phyloP scores from a whole-genome alignment of 495 filamentous ascomycete species.

The Xylaria scruposa region DNA sequence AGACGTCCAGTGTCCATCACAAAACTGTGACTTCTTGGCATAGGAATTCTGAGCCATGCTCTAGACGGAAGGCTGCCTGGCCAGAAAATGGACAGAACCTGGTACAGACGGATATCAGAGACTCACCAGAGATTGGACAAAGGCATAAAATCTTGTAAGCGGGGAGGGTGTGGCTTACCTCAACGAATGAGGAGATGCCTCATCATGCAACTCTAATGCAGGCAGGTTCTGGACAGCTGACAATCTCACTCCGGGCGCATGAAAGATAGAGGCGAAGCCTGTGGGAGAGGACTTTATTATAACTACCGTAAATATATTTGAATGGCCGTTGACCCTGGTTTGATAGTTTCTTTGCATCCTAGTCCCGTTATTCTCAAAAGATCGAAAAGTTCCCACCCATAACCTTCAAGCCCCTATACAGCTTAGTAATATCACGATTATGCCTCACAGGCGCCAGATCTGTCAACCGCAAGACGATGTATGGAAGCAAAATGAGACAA shows the following conservation, averaged over 20 bases:
- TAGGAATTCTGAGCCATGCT: neutral
- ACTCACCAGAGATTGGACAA: neutral
- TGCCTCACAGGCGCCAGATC: neutral
- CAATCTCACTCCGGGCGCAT: neutral
- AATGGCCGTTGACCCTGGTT: too few relatives aligned
- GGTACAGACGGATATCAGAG: neutral
- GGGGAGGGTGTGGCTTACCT: neutral
- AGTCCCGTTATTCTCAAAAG: neutral
- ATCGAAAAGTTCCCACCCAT: neutral
- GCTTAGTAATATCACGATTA: neutral
- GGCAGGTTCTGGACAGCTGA: slow-evolving; percentile 1
- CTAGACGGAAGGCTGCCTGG: neutral
- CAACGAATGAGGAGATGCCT: neutral
- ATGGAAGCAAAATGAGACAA: neutral
- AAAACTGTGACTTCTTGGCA: neutral
- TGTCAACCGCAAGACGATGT: neutral
- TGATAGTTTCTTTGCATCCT: neutral
- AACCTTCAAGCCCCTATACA: neutral
- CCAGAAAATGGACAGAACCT: slow-evolving; percentile 1
- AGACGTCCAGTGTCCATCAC: too few relatives aligned
- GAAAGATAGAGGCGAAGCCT: neutral
- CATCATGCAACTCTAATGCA: neutral
- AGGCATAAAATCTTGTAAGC: neutral
- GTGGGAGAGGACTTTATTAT: neutral
- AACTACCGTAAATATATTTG: neutral